Base-by-base conservation (phyloP, 495 filamentous ascomycete genomes). In the Penicillium tannophilum region DNA sequence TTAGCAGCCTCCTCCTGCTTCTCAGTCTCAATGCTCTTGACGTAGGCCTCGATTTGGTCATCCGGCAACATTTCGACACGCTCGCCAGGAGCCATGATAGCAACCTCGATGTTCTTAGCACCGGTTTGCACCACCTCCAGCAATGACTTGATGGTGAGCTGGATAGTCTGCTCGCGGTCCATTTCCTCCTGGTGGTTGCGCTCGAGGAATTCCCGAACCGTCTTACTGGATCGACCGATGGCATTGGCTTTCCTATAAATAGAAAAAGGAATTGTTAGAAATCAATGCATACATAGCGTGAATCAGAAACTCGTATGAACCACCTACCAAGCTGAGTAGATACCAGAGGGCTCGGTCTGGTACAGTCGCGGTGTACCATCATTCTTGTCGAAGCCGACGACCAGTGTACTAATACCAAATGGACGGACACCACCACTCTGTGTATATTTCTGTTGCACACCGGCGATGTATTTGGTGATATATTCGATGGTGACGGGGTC, bases 41-140 rank as follows among this genome's bases (percentile, higher is more conserved):
- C 94, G 68, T 95, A 97, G 50, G 82, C 81, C 79, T 98, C 94
- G 62, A 98, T 97, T 58, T 94, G 91, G 75, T 97, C 95, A 47
- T 93, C 86, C 9, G 91, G 89, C 61, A 98, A 82, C 90, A 97
- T 93, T 84, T 98, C 95, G 55, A 98, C 81, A 14, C 79, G 67
- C 79, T 94, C 90, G 47, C 91, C 93, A n/a, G 94, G 91, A 26
- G 92, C 89, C 94, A 98, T 97, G 72, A 98, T 89, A 31, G 94
- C 94, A 64, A 98, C 96, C 79, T 98, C 94, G 68, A 98, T 98
- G 74, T 98, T 98, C 86, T 98, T 98, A 28, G 94, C 95, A 49
- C 94, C 94, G 14, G 94, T 98, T 72, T 98, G 94, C 57, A 98
- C 94, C 51, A 98, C 94, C 79, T 98, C 94, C 63, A 98, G 79